Evolutionary conservation across 768 basidiomycete genomes (phyloP), one percentile per base, ranked within the genome.

Genomic region (Paxillus ammoniavirescens): DNA sequence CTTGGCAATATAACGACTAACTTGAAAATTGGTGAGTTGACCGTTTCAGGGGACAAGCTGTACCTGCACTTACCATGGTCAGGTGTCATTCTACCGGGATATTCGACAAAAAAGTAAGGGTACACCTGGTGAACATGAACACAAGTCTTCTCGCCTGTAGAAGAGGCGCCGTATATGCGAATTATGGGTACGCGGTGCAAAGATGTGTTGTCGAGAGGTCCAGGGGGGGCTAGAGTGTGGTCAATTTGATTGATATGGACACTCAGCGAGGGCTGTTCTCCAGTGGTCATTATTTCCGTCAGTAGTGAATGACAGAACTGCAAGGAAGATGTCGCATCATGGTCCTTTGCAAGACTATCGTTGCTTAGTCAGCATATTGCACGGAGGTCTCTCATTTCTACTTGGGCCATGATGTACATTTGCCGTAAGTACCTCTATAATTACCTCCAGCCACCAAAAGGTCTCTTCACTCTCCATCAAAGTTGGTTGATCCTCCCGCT

Each of bases 101-200:
- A 99, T 60, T 93, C 88, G 43, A 96, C 79, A 67, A 82, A 96
- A 69, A 95, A 86, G 71, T 99, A 99, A 0, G 96, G 95, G 71
- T 89, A 96, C 30, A 89, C 89, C 75, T 94, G 92, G 67, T 97
- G 95, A 38, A 98, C 75, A 74, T 97, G 88, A 13, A 95, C 79
- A 65, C 93, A 95, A 17, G 92, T 82, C 64, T 84, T 88, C 68
- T 83, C 75, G 13, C 92, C 90, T 2, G 72, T 66, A 5, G 91
- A 89, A 2, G 93, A 91, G 12, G 84, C 73, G 13, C 96, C 97
- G 68, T 84, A 98, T 46, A 99, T 87, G 49, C 93, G 78, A 53
- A 98, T 75, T 4, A 94, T 79, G 13, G 96, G 96, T 18, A 89
- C 87, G 26, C 74, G 78, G 10, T 77, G 78, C 23, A 92, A 78